phyloP scores from a whole-genome alignment of 169 alveolate species.

The Blepharisma undulans region DNA sequence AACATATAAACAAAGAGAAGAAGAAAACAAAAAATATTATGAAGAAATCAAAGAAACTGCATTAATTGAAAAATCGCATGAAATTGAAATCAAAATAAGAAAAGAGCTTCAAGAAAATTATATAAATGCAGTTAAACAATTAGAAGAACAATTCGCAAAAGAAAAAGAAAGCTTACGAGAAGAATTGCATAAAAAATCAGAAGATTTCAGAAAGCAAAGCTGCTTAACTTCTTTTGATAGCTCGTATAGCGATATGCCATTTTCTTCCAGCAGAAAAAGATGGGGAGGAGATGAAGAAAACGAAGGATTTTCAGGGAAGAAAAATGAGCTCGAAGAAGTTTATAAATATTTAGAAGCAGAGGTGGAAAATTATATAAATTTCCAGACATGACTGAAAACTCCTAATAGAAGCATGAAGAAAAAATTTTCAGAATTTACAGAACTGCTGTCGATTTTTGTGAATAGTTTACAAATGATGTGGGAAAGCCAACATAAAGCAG shows the following conservation, averaged over 20 bases:
- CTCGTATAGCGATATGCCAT: neutral
- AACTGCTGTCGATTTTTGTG: neutral
- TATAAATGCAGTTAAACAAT: neutral
- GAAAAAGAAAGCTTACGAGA: slow-evolving; percentile 5
- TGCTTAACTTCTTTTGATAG: neutral
- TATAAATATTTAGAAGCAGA: neutral
- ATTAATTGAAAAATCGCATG: slow-evolving; percentile 5
- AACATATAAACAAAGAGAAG: neutral
- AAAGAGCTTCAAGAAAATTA: slow-evolving; percentile 16
- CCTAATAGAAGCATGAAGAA: neutral
- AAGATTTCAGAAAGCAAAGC: neutral
- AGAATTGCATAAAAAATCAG: neutral
- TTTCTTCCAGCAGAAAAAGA: neutral
- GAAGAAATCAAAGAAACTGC: slow-evolving; percentile 1
- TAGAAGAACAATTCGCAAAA: neutral
- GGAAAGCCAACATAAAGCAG: neutral
- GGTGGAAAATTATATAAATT: neutral
- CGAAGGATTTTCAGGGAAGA: neutral
- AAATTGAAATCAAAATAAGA: neutral
- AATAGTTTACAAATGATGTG: neutral
- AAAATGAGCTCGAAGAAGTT: neutral
- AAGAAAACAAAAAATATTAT: neutral
- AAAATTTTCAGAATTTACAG: neutral
- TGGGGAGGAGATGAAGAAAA: neutral
- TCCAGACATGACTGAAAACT: neutral